Percentiles rank a stretch among this genome's conserved stretches.
These are phyloP conservation scores for Amylostereum areolatum DNA, from an alignment of 1,284 basidiomycete species.

Conservation along the genomic window DNA sequence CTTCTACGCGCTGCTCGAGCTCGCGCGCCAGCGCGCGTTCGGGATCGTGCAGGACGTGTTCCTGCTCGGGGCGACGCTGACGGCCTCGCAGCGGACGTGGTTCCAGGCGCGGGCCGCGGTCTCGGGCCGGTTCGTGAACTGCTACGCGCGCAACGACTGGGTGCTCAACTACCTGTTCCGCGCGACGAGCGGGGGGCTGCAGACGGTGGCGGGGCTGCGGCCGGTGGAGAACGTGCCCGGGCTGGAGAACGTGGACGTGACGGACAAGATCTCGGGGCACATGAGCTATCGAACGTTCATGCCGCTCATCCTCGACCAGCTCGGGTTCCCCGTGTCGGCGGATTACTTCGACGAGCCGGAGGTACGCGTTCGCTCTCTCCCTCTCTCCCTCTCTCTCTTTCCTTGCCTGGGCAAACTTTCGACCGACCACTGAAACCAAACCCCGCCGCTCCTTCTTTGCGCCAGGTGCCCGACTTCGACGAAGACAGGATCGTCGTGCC, in stretches of 20 bases:
- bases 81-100: constrained; percentile 75
- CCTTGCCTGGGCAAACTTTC: constrained; percentile 1
- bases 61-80: constrained; percentile 84
- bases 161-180: constrained; percentile 93
- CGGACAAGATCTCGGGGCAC: constrained; percentile 89
- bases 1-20: constrained; percentile 89
- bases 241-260: constrained; percentile 91
- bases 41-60: constrained; percentile 95
- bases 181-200: constrained; percentile 83
- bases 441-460: constrained; percentile 25
- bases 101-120: constrained; percentile 77
- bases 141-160: constrained; percentile 89
- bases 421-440: too few relatives aligned
- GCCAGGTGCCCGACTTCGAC: constrained; percentile 70
- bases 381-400: neutral
- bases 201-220: constrained; percentile 84
- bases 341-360: constrained; percentile 91
- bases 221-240: constrained; percentile 80
- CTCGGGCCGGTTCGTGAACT: constrained; percentile 87
- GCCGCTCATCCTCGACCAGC: constrained; percentile 85
- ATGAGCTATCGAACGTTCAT: constrained; percentile 92
- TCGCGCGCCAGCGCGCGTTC: constrained; percentile 79
- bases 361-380: constrained; percentile 43
- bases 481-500: constrained; percentile 64
- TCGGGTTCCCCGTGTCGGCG: constrained; percentile 88